Base-by-base conservation (phyloP, 2,329 filamentous ascomycete species). In the Epichloe gansuensis region DNA sequence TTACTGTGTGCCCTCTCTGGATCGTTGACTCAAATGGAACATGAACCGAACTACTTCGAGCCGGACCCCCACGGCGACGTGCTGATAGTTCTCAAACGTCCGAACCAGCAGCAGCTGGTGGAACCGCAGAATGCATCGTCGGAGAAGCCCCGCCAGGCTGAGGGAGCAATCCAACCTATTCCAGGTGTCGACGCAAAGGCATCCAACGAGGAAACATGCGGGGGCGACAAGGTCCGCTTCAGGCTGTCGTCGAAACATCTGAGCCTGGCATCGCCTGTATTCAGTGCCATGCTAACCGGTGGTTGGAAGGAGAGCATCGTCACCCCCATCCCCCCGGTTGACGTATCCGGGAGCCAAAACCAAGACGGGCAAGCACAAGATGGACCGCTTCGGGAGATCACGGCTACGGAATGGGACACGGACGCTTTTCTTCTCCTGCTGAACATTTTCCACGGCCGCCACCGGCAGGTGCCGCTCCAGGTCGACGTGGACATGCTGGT, bases 401-500 rank as follows among this genome's bases (percentile, higher is more conserved):
- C 44, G 17, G 39, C 50, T n/a, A 44, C 39, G 7, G 27, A 39
- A 9, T 52, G 45, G 50, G 39, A 48, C 9, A 25, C 15, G 1
- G 1, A 23, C 1, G 27, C 39, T 23, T 23, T 52, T 13, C 25
- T 44, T 13, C 27, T 52, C 3, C 38, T 49, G 4, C 41, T 52
- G 21, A 44, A 52, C 31, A 48, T 52, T 9, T 4, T 52, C 8
- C 50, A 52, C 23, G 45, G 45, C 8, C 39, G 23, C 40, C 31
- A 44, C 34, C n/a, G 21, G 12, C 6, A 44, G 13, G 21, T 48
- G 13, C 50, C 39, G 62, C 57, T 58, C 21, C 40, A 51, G 1
- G 54, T 75, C 0, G 59, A 57, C 34, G 57, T 75, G 3, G 66
- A 73, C 9, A 60, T 64, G 8, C 62, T 77, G 9, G 66, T 66